Evolutionary conservation across 805 yeast species (phyloP), one percentile per base, ranked within the genome.

Genomic region (Candida golubevii): DNA sequence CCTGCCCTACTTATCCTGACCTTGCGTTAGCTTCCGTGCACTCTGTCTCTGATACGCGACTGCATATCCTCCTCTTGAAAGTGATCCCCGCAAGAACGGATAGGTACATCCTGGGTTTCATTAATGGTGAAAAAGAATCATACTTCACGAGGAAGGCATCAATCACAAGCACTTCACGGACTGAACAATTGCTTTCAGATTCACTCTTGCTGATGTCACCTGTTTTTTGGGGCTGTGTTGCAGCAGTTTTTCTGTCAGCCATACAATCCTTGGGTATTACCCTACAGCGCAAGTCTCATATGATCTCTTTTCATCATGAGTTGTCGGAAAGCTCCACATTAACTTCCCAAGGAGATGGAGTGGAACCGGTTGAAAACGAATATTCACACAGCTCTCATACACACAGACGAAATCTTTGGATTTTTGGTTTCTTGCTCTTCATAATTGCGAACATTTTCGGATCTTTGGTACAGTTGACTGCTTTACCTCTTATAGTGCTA

Each of bases 251-350:
- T 9, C 84, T 95, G 7, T 80, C 90, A 3, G 88, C 88, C 1
- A 73, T 83, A 31, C 96, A 88, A 62, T 82, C 93, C 1, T 66
- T 88, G 14, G 96, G 96, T 0, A 74, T 88, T 33, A 86, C 93
- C 2, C 69, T 88, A 33, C 96, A 88, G 63, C 69, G 96, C 39
- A 83, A 85, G 55, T 80, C 93, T 1, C 90, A 88, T 56, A 58
- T 85, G n/a, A 46, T 53, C 11, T 54, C 57, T 5, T 49, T 47
- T 18, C 36, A 42, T 8, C 52, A 49, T 29, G 49, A 46, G 28
- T 44, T 49, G 7, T 46, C 48, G 2, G 50, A 47, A 30, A 44
- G 36, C 29, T 41, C 50, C 14, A 46, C 41, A n/a, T 40, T 44
- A 8, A 37, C 34, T 33, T 35, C 44, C 14, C 47, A 49, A 31